Evolutionary conservation across 1,139 yeast genomes (phyloP), one percentile per base, ranked within the genome.

Genomic region (Suhomyces chickasaworum): DNA sequence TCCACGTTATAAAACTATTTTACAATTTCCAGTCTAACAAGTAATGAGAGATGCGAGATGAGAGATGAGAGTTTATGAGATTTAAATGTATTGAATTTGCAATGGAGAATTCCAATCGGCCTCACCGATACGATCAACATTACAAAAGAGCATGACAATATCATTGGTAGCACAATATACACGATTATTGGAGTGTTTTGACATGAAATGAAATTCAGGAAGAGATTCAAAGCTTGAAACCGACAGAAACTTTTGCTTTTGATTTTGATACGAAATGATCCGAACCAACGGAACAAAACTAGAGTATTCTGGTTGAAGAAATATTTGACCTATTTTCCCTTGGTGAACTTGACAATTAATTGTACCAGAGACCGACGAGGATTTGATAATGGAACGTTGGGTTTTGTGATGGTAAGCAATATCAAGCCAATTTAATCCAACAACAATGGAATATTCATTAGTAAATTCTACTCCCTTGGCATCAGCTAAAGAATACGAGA

Each of bases 81-180:
- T 20, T 20, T 25, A 10, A 12, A 25, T 6, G 4, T 25, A 8
- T 10, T 25, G 29, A 12, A 25, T 25, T 10, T 61, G 61, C n/a
- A 56, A 31, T 1, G 68, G 67, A 25, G 53, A 42, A 2, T 53
- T 53, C 60, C 64, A 63, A 36, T 61, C 48, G 2, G 56, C 53
- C 16, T 42, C 49, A 1, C 66, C 66, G n/a, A 61, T 30, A 15
- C 44, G 50, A 16, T 42, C 38, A 15, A 41, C 51, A 1, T 59
- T 53, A 44, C 68, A 64, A 37, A 54, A 55, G 36, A 64, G 48
- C 17, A 53, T 50, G 16, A 62, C 64, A 2, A 55, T 49, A 37
- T 64, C 68, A 44, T 50, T 53, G 16, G 67, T 61, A 6, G 62
- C 65, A 57, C 68, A 64, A 10, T 50, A 55, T 1, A 58, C 42